Conservation (phyloP, 2,329 filamentous ascomycete genomes). For the Trichoderma polysporum region DNA sequence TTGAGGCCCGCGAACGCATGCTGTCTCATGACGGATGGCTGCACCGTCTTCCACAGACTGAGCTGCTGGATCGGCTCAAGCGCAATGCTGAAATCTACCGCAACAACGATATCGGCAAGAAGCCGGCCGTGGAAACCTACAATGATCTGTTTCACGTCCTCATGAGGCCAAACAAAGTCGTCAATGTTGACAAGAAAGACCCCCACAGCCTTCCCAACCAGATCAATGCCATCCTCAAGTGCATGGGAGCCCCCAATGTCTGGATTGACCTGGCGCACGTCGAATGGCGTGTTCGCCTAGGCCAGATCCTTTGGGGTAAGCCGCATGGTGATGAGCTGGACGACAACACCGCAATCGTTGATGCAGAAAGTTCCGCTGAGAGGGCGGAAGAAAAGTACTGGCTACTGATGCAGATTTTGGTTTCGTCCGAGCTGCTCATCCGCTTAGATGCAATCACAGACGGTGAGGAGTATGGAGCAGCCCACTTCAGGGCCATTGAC, state of each 20-base stretch:
- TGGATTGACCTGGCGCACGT: constrained; percentile 75
- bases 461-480: constrained; percentile 55
- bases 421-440: constrained; percentile 64
- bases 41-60: constrained; percentile 56
- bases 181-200: constrained; percentile 54
- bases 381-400: constrained; percentile 64
- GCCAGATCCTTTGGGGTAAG: constrained; percentile 68
- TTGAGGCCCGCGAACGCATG: constrained; percentile 58
- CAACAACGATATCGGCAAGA: constrained; percentile 50
- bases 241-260: constrained; percentile 63
- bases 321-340: constrained; percentile 52
- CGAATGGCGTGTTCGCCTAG: constrained; percentile 72
- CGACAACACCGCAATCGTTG: constrained; percentile 52
- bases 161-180: constrained; percentile 55
- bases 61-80: constrained; percentile 59
- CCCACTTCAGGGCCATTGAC: constrained; percentile 54
- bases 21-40: constrained; percentile 54
- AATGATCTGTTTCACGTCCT: constrained; percentile 61
- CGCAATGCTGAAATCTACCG: constrained; percentile 57
- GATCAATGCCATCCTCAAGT: constrained; percentile 65
- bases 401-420: constrained; percentile 64
- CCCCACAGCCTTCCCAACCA: constrained; percentile 66
- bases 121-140: constrained; percentile 58
- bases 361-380: constrained; percentile 49
- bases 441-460: constrained; percentile 63